Evolutionary conservation across 2,329 filamentous ascomycete species (phyloP).

Genomic region (Dryadomyces sulphureus): DNA sequence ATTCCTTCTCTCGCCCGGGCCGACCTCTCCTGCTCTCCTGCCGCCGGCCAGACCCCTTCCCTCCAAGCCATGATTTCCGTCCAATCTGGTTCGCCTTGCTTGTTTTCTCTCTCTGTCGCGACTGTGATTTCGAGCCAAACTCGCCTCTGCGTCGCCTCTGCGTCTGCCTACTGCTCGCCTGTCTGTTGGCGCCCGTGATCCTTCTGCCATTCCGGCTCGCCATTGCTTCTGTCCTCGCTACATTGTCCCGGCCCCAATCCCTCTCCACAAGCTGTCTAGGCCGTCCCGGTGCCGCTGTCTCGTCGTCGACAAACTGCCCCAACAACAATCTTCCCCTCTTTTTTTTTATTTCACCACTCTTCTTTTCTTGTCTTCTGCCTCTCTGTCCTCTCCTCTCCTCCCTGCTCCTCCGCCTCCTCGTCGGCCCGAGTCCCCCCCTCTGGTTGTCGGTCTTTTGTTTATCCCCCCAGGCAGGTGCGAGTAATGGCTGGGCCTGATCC

Average conservation of each 20-base stretch:
- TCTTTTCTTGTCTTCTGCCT: background rate
- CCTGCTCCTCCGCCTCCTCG: background rate
- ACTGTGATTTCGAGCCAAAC: background rate
- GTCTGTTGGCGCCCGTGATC: background rate
- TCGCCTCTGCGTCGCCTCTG: background rate
- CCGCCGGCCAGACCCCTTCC: too few relatives aligned
- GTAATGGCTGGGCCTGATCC: constrained; percentile 52
- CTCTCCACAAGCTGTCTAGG: background rate
- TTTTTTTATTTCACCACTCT: background rate
- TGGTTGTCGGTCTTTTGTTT: background rate
- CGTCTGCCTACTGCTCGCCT: background rate
- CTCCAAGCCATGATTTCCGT: constrained; percentile 2
- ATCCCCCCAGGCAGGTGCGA: constrained; percentile 15
- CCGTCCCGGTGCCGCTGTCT: constrained; percentile 11
- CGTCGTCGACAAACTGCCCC: constrained; percentile 7
- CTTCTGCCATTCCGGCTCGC: background rate
- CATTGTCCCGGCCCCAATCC: background rate
- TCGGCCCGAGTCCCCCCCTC: constrained; percentile 14
- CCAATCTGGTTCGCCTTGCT: background rate
- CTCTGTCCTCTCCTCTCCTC: background rate
- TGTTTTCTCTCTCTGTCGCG: background rate
- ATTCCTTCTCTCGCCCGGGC: background rate
- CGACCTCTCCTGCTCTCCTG: background rate
- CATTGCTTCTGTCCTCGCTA: background rate
- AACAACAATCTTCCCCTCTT: background rate